Percentiles rank a stretch among this genome's conserved stretches.
Evolutionary conservation across 2,329 filamentous ascomycete genomes (phyloP).

Genomic region (Ophiocordyceps sinensis): DNA sequence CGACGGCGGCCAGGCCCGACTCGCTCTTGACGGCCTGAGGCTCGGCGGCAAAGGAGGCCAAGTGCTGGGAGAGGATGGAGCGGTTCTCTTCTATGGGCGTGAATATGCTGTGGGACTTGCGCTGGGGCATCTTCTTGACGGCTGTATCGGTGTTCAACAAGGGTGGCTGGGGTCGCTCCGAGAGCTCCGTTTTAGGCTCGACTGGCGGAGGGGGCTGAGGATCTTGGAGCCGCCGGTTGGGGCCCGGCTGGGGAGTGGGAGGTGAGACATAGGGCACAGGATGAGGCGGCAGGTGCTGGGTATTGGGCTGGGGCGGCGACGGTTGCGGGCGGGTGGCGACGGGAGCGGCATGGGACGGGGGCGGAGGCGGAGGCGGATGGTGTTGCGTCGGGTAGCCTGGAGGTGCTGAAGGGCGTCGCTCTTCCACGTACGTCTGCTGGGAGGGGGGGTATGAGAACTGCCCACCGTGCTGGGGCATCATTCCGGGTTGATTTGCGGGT

Average conservation of each 20-base stretch:
- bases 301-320: constrained; percentile 43
- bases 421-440: constrained; percentile 56
- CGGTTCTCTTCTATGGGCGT: constrained; percentile 91
- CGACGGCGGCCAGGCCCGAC: constrained; percentile 11
- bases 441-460: constrained; percentile 21
- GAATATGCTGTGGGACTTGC: constrained; percentile 85
- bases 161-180: constrained; percentile 29
- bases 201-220: constrained; percentile 37
- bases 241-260: constrained; percentile 21
- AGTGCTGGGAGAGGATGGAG: constrained; percentile 76
- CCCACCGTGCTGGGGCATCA: constrained; percentile 23
- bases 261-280: constrained; percentile 35
- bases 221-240: constrained; percentile 30
- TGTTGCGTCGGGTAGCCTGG: constrained; percentile 46
- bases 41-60: constrained; percentile 50
- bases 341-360: constrained; percentile 24
- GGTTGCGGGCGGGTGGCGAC: constrained; percentile 36
- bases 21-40: constrained; percentile 25
- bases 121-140: constrained; percentile 53
- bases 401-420: constrained; percentile 63
- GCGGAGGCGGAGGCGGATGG: background rate
- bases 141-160: constrained; percentile 34
- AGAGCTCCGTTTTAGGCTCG: constrained; percentile 33
- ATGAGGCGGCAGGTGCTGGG: constrained; percentile 33
- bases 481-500: constrained; percentile 23